Conservation (phyloP, 257 asterid genomes). For the Fraxinus cuspidata region DNA sequence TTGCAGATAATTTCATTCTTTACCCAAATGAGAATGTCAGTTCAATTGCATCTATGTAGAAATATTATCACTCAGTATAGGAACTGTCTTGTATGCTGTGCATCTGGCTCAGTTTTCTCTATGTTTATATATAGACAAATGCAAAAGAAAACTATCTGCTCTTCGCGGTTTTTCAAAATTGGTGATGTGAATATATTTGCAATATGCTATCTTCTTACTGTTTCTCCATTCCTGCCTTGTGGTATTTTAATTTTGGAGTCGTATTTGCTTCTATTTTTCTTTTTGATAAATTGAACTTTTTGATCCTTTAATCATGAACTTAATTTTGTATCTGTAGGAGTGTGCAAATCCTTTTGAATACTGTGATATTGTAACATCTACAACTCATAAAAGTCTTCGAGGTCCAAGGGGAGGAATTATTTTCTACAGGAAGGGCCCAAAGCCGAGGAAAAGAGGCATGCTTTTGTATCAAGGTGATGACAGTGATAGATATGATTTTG, state of each 20-base stretch:
- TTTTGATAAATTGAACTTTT: slow-evolving; percentile 5
- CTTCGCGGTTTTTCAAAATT: neutral
- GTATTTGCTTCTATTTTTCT: neutral
- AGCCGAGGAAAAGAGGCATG: slow-evolving; percentile 72
- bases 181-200: neutral
- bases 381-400: slow-evolving; percentile 92
- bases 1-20: neutral
- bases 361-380: slow-evolving; percentile 83
- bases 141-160: neutral
- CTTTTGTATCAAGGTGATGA: slow-evolving; percentile 75
- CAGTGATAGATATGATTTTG: slow-evolving; percentile 74
- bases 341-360: slow-evolving; percentile 75
- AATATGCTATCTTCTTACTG: slow-evolving; percentile 5
- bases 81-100: neutral
- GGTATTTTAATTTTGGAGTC: neutral
- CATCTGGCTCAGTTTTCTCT: neutral
- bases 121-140: neutral
- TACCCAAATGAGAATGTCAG: neutral
- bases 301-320: slow-evolving; percentile 6
- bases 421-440: slow-evolving; percentile 79
- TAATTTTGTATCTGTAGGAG: slow-evolving; percentile 47
- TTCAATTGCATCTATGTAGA: neutral
- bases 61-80: neutral
- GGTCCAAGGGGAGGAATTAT: slow-evolving; percentile 95
- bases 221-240: slow-evolving; percentile 15